Conservation (phyloP, 2,329 filamentous ascomycete genomes). For the Ophiostoma ulmi region DNA sequence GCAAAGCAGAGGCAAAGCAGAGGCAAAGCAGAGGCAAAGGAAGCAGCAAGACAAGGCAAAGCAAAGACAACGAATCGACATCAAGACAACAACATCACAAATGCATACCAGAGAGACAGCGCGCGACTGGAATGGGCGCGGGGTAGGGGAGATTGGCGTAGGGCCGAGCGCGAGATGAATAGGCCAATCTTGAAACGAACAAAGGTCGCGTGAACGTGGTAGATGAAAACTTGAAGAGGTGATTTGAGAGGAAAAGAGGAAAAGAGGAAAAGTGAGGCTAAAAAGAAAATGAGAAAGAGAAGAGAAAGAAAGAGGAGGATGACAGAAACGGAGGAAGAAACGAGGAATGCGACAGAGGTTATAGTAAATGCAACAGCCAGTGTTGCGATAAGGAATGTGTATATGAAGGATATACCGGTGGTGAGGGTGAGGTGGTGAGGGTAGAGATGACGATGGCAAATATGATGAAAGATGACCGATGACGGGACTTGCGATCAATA, state of each 20-base stretch:
- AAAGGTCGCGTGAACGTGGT: neutral
- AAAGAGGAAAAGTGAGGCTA: neutral
- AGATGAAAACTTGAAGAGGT: neutral
- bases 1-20: neutral
- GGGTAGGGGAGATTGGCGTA: slow-evolving; percentile 13
- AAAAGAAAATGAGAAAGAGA: neutral
- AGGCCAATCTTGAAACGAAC: neutral
- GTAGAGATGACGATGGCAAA: neutral
- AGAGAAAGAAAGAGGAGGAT: neutral
- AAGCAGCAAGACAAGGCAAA: neutral
- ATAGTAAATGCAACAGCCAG: slow-evolving; percentile 1
- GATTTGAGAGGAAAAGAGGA: neutral
- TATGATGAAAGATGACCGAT: neutral
- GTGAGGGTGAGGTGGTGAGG: no score
- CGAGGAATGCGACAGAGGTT: neutral
- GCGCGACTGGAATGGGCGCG: slow-evolving; percentile 13
- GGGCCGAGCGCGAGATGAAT: neutral
- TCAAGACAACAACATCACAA: slow-evolving; percentile 10
- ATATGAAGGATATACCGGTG: neutral
- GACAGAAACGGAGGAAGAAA: neutral
- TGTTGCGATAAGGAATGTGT: slow-evolving; percentile 4
- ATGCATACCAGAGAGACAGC: slow-evolving; percentile 4
- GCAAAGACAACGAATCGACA: neutral
- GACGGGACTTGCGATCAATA: neutral
- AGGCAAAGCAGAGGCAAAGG: neutral